These are phyloP conservation scores for Microbotryomycetes sp. DNA, from an alignment of 1,284 basidiomycete species.

Conservation along the genomic window DNA sequence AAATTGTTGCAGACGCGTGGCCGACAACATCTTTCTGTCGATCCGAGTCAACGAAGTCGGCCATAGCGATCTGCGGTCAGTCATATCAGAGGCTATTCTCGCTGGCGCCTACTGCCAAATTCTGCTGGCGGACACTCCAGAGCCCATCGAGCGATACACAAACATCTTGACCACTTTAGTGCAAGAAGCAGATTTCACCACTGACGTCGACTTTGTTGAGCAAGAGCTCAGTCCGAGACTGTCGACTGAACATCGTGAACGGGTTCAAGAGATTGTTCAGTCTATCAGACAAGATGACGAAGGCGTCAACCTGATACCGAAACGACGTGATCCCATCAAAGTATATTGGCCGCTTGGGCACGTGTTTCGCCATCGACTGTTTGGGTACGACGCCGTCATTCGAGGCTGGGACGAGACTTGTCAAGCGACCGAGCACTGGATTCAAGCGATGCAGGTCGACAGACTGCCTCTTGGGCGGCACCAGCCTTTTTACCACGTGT, in stretches of 20 bases:
- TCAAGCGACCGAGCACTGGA: conserved; percentile 24
- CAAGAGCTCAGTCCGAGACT: not conserved
- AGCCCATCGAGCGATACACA: not conserved
- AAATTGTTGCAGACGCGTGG: conserved; percentile 23
- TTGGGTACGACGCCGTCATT: conserved; percentile 17
- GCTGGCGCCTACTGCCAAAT: conserved; percentile 14
- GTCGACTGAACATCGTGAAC: not conserved
- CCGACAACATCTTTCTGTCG: conserved; percentile 26
- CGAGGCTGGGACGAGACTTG: conserved; percentile 28
- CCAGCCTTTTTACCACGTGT: conserved; percentile 31
- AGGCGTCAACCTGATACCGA: not conserved
- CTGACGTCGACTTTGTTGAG: conserved; percentile 15
- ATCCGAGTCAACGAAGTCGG: conserved; percentile 8
- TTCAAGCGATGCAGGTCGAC: conserved; percentile 23
- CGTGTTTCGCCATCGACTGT: conserved; percentile 18
- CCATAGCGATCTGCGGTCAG: not conserved
- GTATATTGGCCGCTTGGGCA: conserved; percentile 17
- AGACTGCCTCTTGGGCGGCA: conserved; percentile 11
- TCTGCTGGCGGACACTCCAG: conserved; percentile 5
- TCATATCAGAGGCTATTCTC: conserved; percentile 9
- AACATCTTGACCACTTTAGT: conserved; percentile 21
- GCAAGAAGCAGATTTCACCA: conserved; percentile 19
- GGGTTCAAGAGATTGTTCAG: conserved; percentile 1
- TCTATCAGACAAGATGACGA: conserved; percentile 19
- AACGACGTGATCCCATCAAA: conserved; percentile 1